Conservation (phyloP, 495 filamentous ascomycete species). For the Geoglossum glabrum region DNA sequence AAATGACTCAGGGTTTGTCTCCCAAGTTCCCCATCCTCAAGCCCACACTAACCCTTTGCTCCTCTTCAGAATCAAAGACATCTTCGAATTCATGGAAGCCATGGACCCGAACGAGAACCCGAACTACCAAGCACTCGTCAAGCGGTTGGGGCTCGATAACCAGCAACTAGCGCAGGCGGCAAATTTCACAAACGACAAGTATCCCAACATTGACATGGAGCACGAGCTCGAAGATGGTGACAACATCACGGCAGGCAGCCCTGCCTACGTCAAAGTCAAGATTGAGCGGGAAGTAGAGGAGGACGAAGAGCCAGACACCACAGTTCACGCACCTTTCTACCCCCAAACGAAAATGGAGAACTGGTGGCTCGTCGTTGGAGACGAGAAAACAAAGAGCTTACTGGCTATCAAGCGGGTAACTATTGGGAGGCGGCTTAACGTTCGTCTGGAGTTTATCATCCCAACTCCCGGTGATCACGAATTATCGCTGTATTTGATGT, state of each 20-base stretch:
- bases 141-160: slow-evolving; percentile 58
- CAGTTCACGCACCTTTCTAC: slow-evolving; percentile 92
- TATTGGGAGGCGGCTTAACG: slow-evolving; percentile 54
- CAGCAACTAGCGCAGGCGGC: slow-evolving; percentile 75
- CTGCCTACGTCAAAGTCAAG: slow-evolving; percentile 67
- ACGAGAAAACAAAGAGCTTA: slow-evolving; percentile 64
- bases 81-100: slow-evolving; percentile 95
- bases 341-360: slow-evolving; percentile 87
- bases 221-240: slow-evolving; percentile 72
- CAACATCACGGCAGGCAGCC: slow-evolving; percentile 54
- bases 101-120: slow-evolving; percentile 89
- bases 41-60: slow-evolving; percentile 20
- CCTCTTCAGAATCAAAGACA: slow-evolving; percentile 51
- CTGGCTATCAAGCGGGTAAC: slow-evolving; percentile 90
- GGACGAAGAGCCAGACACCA: slow-evolving; percentile 53
- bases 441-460: slow-evolving; percentile 72
- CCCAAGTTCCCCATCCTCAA: background rate
- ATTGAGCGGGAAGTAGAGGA: slow-evolving; percentile 72
- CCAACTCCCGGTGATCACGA: slow-evolving; percentile 70
- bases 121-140: slow-evolving; percentile 52
- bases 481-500: slow-evolving; percentile 84
- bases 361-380: slow-evolving; percentile 88
- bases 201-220: slow-evolving; percentile 79
- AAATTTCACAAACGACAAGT: slow-evolving; percentile 88
- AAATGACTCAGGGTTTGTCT: slow-evolving; percentile 53